Base-by-base conservation (phyloP, 371 early-diverging fungal genomes). In the Umbelopsis sp. region DNA sequence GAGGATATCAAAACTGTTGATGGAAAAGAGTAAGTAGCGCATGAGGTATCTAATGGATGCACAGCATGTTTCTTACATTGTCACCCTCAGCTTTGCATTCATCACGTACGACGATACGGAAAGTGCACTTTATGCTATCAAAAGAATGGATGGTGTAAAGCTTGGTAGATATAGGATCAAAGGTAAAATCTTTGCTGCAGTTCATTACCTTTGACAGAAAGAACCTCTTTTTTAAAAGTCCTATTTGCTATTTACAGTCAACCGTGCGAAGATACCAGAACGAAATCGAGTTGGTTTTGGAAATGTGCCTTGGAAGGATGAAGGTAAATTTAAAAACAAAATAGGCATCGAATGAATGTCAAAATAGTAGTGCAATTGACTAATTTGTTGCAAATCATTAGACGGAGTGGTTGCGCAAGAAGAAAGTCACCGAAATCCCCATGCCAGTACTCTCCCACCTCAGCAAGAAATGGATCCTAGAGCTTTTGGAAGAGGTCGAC, bases 201-300 rank as follows among this genome's bases (percentile, higher is more conserved):
- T 22, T 38, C 22, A 41, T 10, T 35, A n/a, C 7, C 18, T 3
- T 69, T 11, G 12, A 16, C n/a, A 48, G 29, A n/a, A 29, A 7
- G 20, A n/a, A 6, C 20, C 14, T 25, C 12, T 16, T 51, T 41
- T 20, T 16, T 22, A 22, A 22, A 22, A 18, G 25, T 7, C 11
- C 18, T 16, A 29, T 41, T 38, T 38, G 18, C 35, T 25, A 24
- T 44, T 25, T 25, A 6, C 63, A 76, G 87, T 87, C 63, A 87
- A 87, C 51, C 84, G 87, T 24, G 87, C 87, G 22, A 87, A 85
- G 68, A 85, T 87, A 69, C 87, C 87, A 24, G 87, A 87, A 69
- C 72, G 87, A 53, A 87, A 87, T 48, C 84, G 84, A 18, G 79
- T 82, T 63, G 87, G 87, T 9, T 87, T 87, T 75, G 87, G 85